A percentile compares a stretch with the other conserved stretches of the same genome.
Conservation (phyloP, 2,329 filamentous ascomycete species). For the Talaromyces sp. region DNA sequence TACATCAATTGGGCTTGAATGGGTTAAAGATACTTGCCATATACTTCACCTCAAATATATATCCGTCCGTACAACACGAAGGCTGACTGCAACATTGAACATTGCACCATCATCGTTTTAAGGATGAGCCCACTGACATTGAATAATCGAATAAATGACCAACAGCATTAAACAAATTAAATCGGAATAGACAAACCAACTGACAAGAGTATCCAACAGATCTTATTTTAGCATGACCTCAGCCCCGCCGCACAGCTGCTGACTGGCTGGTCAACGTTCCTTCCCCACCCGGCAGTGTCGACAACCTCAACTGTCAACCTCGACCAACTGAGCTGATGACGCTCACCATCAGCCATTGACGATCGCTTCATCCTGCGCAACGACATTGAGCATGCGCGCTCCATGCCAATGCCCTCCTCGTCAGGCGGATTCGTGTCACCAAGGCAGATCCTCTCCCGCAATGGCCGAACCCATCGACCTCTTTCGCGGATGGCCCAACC, state of each 20-base stretch:
- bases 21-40: too few species aligned
- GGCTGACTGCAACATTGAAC: too few species aligned
- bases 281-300: background rate
- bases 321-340: too few species aligned
- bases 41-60: too few species aligned
- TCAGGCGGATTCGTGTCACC: background rate
- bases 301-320: background rate
- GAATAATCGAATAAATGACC: background rate
- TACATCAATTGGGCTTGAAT: too few species aligned
- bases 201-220: background rate
- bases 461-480: conserved; percentile 33
- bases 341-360: background rate
- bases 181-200: background rate
- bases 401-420: background rate
- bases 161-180: background rate
- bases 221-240: background rate
- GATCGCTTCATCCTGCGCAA: background rate
- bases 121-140: background rate
- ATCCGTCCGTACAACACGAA: too few species aligned
- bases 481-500: conserved; percentile 44
- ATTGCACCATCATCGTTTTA: background rate
- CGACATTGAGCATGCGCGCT: background rate
- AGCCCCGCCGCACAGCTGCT: background rate
- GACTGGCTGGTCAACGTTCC: background rate
- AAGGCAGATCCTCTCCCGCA: background rate